Base-by-base conservation (phyloP, 768 basidiomycete species). In the Hortiboletus campestris region DNA sequence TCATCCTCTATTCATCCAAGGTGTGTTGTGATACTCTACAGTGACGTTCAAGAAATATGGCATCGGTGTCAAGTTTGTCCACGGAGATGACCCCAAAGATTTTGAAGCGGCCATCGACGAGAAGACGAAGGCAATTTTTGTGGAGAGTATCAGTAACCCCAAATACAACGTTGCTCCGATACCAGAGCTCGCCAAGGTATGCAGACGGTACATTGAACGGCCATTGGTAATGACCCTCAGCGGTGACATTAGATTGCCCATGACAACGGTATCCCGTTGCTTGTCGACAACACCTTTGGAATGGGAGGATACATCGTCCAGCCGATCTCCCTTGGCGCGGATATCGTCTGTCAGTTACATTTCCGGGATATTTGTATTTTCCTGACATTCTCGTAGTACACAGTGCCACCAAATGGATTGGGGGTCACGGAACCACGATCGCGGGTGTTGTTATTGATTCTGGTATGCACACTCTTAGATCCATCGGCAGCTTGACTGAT, bases 361-460 rank as follows among this genome's bases (percentile, higher is more conserved):
- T 16, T 12, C 13, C 8, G 7, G 34, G 1, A 20, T 16, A n/a
- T 38, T 10, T 35, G 11, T 6, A 13, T 44, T 22, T 39, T 6
- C 19, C 20, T 49, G 46, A 55, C 48, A 35, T 47, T 8, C 41
- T 25, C 2, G 14, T 22, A 79, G 80, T 82, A 0, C 78, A 83
- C 61, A 81, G 79, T 31, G 81, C 81, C 3, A 86, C 84, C 0
- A 86, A 88, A 63, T 87, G 85, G 86, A 82, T 87, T 7, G 76
- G 83, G 1, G 83, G 84, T 0, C 83, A 84, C 47, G 85, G 86
- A n/a, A 85, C 83, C 10, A 84, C 83, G 8, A 80, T 88, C 48
- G 85, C 76, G 0, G 86, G 86, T 38, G 80, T 86, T 16, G 70
- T 87, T 29, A 60, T 88, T 25, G 86, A 88, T 58, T 72, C 75